Percentiles rank a stretch among this genome's conserved stretches.
These are phyloP conservation scores for Parsonsia alboflavescens DNA, from an alignment of 257 asterid genomes.

Conservation along the genomic window DNA sequence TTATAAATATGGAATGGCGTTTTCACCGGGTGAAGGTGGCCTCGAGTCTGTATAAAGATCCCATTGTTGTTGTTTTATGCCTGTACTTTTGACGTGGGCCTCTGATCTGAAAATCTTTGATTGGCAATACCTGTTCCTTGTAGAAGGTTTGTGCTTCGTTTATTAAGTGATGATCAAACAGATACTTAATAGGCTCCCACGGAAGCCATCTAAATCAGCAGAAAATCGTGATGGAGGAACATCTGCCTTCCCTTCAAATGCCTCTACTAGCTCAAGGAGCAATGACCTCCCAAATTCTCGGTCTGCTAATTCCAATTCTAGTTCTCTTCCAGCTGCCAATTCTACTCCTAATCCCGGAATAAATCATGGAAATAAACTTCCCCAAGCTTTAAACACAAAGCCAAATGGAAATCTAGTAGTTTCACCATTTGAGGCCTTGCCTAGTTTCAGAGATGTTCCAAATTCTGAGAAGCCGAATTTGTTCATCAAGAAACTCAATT, in stretches of 20 bases:
- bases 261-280: slow-evolving; percentile 43
- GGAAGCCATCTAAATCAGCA: slow-evolving; percentile 56
- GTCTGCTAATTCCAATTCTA: slow-evolving; percentile 33
- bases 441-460: slow-evolving; percentile 76
- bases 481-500: slow-evolving; percentile 58
- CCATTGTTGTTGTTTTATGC: slow-evolving; percentile 7
- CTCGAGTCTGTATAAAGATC: slow-evolving; percentile 22
- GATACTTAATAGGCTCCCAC: slow-evolving; percentile 68
- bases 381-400: slow-evolving; percentile 32
- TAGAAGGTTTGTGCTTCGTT: slow-evolving; percentile 30
- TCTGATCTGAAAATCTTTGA: slow-evolving; percentile 11
- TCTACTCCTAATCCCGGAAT: slow-evolving; percentile 31
- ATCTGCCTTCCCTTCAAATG: slow-evolving; percentile 35
- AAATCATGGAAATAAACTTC: slow-evolving; percentile 23
- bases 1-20: slow-evolving; percentile 18
- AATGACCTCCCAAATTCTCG: slow-evolving; percentile 29
- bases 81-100: slow-evolving; percentile 15
- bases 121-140: slow-evolving; percentile 15
- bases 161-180: slow-evolving; percentile 61
- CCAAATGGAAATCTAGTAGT: slow-evolving; percentile 46
- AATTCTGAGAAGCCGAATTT: slow-evolving; percentile 67
- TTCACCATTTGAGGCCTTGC: slow-evolving; percentile 60
- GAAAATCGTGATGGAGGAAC: slow-evolving; percentile 72
- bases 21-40: slow-evolving; percentile 14
- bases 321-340: slow-evolving; percentile 29